A percentile compares a stretch with the other conserved stretches of the same genome.
phyloP scores from a whole-genome alignment of 805 yeast genomes.

The Candida cerambycidarum region DNA sequence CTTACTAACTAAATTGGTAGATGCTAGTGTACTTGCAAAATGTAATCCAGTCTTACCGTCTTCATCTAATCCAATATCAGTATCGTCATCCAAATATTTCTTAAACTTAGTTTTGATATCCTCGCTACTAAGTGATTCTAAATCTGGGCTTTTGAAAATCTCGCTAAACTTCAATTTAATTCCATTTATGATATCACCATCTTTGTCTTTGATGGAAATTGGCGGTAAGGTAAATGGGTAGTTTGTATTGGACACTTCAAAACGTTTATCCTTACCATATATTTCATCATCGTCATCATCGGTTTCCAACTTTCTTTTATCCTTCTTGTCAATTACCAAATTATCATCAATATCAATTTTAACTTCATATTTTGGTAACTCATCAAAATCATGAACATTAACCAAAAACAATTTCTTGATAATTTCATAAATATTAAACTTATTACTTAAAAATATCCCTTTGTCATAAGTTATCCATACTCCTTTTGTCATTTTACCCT shows the following conservation, averaged over 20 bases:
- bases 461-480: conserved; percentile 46
- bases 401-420: conserved; percentile 37
- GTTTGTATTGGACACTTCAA: conserved; percentile 34
- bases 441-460: conserved; percentile 38
- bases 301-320: conserved; percentile 3
- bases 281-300: conserved; percentile 7
- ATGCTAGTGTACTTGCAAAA: conserved; percentile 43
- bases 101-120: conserved; percentile 28
- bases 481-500: conserved; percentile 32
- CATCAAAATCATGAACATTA: conserved; percentile 46
- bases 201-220: conserved; percentile 18
- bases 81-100: conserved; percentile 14
- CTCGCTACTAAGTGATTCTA: conserved; percentile 17
- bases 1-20: conserved; percentile 32
- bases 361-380: conserved; percentile 25
- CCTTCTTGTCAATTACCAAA: neutral
- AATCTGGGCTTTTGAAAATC: conserved; percentile 33
- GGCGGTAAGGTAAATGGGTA: conserved; percentile 39
- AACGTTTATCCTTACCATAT: conserved; percentile 10
- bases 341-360: conserved; percentile 1
- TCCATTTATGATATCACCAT: conserved; percentile 29
- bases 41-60: conserved; percentile 44
- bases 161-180: conserved; percentile 34
- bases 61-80: conserved; percentile 40
- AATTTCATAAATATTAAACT: conserved; percentile 40